Evolutionary conservation across 805 yeast species (phyloP), one percentile per base, ranked within the genome.

Genomic region (Saccharomyces kudriavzevii): DNA sequence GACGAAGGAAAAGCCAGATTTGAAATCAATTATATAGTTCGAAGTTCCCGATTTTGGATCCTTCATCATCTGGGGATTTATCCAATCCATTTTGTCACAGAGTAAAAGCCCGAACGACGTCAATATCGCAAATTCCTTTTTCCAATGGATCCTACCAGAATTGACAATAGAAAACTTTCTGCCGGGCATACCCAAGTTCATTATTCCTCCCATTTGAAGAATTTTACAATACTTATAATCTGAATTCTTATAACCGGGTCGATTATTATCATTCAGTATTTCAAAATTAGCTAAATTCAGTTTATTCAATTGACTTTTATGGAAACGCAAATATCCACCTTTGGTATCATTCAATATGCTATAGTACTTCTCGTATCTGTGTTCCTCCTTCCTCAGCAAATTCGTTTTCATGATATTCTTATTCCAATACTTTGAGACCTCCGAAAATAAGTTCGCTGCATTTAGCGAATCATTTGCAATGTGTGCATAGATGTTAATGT

Each of bases 61-160:
- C 24, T 60, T 56, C 2, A 64, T 56, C 13, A 66, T 49, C 45
- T 52, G 55, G 6, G 74, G 70, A 20, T 65, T 60, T 1, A 69
- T 64, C 58, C 63, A 69, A 26, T 71, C 69, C 47, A 71, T 57
- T 48, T 69, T 70, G 45, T 75, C 77, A 62, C 74, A 80, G 29
- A 80, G 65, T 13, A 78, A 66, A 22, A 80, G 57, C 1, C 84
- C 84, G 55, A 77, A 71, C 0, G 78, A 67, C 0, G 84, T 80
- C 48, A 80, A 61, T n/a, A 80, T 63, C 25, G 76, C 80, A 58
- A 68, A 75, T 52, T 74, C 74, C 35, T 69, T 72, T 53, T 68
- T 77, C 83, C 82, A 78, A 14, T 60, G 56, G 11, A 61, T 64
- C 49, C 58, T 62, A 35, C 54, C 64, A 25, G 60, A 52, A 1